A percentile compares a stretch with the other conserved stretches of the same genome.
Evolutionary conservation across 352 stramenopile genomes (phyloP).

Genomic region (Phytophthora syringae): DNA sequence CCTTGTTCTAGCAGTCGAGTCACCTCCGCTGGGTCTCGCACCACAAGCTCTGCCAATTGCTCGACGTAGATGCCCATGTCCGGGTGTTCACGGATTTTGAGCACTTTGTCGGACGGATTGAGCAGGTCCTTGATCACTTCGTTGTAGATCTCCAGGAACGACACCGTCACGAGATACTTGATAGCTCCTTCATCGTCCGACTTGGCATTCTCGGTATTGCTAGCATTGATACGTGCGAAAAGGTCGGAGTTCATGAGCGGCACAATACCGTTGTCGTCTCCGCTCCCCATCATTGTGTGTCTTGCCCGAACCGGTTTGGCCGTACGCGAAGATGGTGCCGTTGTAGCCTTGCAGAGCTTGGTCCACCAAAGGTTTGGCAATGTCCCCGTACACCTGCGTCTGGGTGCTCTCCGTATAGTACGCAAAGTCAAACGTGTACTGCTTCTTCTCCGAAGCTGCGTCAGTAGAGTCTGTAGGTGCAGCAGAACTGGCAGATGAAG

Average conservation of each 20-base stretch:
- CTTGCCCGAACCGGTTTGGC: slow-evolving; percentile 83
- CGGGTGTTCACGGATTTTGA: slow-evolving; percentile 93
- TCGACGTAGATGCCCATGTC: slow-evolving; percentile 95
- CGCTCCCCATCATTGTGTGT: slow-evolving; percentile 90
- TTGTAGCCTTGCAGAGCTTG: slow-evolving; percentile 85
- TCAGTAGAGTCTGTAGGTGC: slow-evolving; percentile 10
- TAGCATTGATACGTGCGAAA: slow-evolving; percentile 64
- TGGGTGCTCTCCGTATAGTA: slow-evolving; percentile 83
- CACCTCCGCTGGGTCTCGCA: slow-evolving; percentile 81
- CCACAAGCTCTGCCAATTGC: slow-evolving; percentile 87
- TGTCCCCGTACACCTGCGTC: slow-evolving; percentile 78
- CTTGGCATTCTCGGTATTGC: slow-evolving; percentile 26
- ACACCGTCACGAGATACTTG: slow-evolving; percentile 91
- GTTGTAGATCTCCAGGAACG: slow-evolving; percentile 97
- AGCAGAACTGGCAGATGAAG: slow-evolving; percentile 17
- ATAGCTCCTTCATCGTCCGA: slow-evolving; percentile 34
- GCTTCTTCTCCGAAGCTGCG: slow-evolving; percentile 36
- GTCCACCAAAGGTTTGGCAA: slow-evolving; percentile 79
- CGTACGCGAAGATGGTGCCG: slow-evolving; percentile 82
- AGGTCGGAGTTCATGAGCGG: slow-evolving; percentile 90
- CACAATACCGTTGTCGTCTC: slow-evolving; percentile 84
- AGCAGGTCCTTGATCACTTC: slow-evolving; percentile 95
- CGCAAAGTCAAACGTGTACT: slow-evolving; percentile 89
- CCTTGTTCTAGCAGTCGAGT: slow-evolving; percentile 88
- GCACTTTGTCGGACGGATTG: slow-evolving; percentile 90